Evolutionary conservation across 306 rosid species (phyloP).

Genomic region (Vigna reflexopilosa): DNA sequence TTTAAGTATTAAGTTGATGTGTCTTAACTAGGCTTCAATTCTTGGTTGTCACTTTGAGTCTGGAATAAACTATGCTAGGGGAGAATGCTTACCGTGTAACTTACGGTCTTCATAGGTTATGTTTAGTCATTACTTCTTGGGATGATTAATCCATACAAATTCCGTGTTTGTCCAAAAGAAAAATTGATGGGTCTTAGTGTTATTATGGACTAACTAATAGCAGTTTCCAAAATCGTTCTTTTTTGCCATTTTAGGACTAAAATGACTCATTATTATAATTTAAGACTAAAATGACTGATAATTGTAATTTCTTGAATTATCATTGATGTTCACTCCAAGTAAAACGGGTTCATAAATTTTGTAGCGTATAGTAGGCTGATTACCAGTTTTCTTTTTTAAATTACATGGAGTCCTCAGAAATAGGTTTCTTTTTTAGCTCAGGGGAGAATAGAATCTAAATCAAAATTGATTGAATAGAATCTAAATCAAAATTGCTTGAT

Average conservation of each 20-base stretch:
- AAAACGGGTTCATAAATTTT: slow-evolving; percentile 28
- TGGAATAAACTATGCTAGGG: too few species aligned
- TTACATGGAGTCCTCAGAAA: neutral
- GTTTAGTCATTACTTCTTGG: too few species aligned
- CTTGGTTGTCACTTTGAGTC: too few species aligned
- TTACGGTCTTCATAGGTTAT: too few species aligned
- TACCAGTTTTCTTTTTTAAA: neutral
- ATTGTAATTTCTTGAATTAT: neutral
- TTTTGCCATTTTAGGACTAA: neutral
- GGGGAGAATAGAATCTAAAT: neutral
- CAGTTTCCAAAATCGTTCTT: neutral
- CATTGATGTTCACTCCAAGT: neutral
- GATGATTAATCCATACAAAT: too few species aligned
- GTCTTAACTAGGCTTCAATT: neutral
- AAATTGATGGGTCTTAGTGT: neutral
- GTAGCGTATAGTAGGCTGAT: neutral
- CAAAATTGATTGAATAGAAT: neutral
- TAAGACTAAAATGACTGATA: neutral
- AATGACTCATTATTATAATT: neutral
- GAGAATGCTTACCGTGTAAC: too few species aligned
- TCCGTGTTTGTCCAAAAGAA: too few species aligned
- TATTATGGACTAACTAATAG: neutral
- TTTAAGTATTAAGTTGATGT: neutral
- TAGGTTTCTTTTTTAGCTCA: neutral
- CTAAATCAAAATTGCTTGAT: neutral